phyloP scores from a whole-genome alignment of 2,329 filamentous ascomycete species.

The Verticillium nonalfalfae region DNA sequence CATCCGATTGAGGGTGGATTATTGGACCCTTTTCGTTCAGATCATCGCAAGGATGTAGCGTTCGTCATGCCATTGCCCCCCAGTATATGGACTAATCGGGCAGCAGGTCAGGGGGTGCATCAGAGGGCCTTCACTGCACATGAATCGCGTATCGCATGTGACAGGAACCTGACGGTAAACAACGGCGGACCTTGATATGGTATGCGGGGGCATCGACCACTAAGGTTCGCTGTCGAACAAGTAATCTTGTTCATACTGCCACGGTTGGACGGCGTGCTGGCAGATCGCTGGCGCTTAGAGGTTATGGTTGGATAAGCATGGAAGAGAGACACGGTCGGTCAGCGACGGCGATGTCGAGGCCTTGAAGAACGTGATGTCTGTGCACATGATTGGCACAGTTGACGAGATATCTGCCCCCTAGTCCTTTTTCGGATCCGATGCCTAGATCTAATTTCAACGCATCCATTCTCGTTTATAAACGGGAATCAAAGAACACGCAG shows the following conservation, averaged over 20 bases:
- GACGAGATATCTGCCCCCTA: too few species aligned
- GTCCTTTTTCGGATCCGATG: too few species aligned
- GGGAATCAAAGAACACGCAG: too few species aligned
- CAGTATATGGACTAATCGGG: background rate
- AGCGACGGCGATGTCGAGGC: background rate
- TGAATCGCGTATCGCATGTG: background rate
- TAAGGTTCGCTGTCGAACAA: background rate
- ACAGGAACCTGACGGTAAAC: background rate
- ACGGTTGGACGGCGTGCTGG: background rate
- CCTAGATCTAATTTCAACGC: too few species aligned
- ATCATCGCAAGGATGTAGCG: background rate
- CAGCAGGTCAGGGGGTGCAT: background rate
- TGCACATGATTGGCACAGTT: background rate
- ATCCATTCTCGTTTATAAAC: too few species aligned
- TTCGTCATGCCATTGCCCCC: background rate
- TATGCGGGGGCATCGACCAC: background rate
- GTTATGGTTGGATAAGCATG: background rate
- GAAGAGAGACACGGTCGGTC: background rate
- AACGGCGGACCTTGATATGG: background rate
- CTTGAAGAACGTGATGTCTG: background rate
- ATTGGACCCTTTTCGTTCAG: conserved; percentile 1
- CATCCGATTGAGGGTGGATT: background rate
- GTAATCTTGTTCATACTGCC: background rate
- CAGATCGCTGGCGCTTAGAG: background rate
- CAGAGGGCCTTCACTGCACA: background rate